Percentiles rank a stretch among this genome's conserved stretches.
phyloP scores from a whole-genome alignment of 352 stramenopile genomes.

The Pythium folliculosum region DNA sequence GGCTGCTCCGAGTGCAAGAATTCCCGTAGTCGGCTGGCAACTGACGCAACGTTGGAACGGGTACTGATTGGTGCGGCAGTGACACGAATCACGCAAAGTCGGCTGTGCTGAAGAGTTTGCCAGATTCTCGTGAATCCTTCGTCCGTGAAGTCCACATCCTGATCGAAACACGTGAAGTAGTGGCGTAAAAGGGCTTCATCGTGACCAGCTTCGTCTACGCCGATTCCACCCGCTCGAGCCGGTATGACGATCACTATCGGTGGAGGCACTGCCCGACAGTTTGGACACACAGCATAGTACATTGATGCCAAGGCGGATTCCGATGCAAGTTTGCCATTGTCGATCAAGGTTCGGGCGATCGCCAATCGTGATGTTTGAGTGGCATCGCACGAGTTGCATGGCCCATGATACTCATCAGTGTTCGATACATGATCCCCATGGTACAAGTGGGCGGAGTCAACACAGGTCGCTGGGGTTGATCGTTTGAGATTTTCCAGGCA shows the following conservation, averaged over 20 bases:
- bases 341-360: neutral
- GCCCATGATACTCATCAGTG: neutral
- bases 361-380: conserved; percentile 10
- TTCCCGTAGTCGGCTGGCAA: neutral
- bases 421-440: neutral
- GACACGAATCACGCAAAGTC: conserved; percentile 10
- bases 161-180: conserved; percentile 15
- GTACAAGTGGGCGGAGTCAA: neutral
- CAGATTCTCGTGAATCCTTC: neutral
- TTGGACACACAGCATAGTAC: conserved; percentile 21
- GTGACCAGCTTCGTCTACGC: neutral
- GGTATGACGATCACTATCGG: conserved; percentile 18
- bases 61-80: neutral
- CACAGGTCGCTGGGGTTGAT: neutral
- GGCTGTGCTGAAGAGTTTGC: conserved; percentile 7
- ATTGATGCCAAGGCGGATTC: conserved; percentile 9
- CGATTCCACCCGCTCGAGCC: neutral
- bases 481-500: neutral
- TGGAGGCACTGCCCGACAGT: conserved; percentile 7
- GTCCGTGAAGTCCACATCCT: neutral
- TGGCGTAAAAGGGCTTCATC: conserved; percentile 1
- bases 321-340: neutral
- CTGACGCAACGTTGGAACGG: neutral
- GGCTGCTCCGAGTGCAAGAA: neutral
- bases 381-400: conserved; percentile 2